Conservation (phyloP, 768 basidiomycete genomes). For the Cystofilobasidium macerans region DNA sequence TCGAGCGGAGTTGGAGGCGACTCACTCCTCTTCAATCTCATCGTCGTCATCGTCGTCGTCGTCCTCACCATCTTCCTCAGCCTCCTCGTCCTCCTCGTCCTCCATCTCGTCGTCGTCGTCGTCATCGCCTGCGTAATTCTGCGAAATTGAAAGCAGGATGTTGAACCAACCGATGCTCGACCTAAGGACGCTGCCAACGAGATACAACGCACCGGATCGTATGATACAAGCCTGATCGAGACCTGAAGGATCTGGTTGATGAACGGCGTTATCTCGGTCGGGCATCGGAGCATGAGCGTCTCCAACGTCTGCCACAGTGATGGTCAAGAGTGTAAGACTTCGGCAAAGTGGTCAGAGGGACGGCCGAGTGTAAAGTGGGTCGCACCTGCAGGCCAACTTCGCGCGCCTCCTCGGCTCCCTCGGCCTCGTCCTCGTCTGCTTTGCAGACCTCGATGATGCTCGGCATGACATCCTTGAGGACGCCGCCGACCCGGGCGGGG, state of each 20-base stretch:
- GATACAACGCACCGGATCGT: conserved; percentile 64
- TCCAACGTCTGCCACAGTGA: conserved; percentile 61
- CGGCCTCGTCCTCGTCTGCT: conserved; percentile 39
- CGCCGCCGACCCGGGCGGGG: conserved; percentile 47
- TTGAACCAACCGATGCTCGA: background rate
- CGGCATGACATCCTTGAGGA: conserved; percentile 27
- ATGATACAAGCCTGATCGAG: conserved; percentile 70
- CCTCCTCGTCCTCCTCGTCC: conserved; percentile 30
- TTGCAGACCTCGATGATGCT: conserved; percentile 28
- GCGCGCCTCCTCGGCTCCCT: conserved; percentile 70
- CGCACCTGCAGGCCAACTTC: conserved; percentile 67
- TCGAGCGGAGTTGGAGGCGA: too few species aligned
- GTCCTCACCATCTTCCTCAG: conserved; percentile 39
- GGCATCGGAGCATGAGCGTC: conserved; percentile 68
- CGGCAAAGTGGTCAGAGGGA: background rate
- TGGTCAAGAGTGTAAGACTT: background rate
- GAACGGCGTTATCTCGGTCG: conserved; percentile 66
- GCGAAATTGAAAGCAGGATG: background rate
- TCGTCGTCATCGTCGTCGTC: conserved; percentile 69
- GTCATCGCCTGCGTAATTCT: conserved; percentile 53
- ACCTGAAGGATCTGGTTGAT: conserved; percentile 56
- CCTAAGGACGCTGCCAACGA: too few species aligned
- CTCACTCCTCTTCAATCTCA: conserved; percentile 65
- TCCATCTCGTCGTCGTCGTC: conserved; percentile 34
- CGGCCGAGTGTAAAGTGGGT: background rate